These are phyloP conservation scores for Apium graveolens DNA, from an alignment of 129 eudicot species.

Conservation along the genomic window DNA sequence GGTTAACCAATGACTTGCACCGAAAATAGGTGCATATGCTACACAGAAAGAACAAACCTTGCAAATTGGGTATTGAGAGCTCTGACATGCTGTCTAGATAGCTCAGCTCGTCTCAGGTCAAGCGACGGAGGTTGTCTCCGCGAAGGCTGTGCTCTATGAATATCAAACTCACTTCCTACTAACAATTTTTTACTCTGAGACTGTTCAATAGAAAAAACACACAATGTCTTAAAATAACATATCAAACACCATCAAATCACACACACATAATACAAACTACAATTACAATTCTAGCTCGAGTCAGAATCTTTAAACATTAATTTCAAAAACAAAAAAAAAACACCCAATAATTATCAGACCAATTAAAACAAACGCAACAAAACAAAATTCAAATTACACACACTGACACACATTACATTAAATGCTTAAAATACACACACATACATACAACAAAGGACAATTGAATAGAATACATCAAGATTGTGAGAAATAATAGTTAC, in stretches of 20 bases:
- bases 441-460: neutral
- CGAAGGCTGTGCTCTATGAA: conserved; percentile 41
- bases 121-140: conserved; percentile 37
- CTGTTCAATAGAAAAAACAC: conserved; percentile 16
- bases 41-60: conserved; percentile 39
- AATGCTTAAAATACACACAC: neutral
- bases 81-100: conserved; percentile 85
- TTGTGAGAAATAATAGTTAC: conserved; percentile 24
- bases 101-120: conserved; percentile 60
- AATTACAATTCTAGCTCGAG: neutral
- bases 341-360: neutral
- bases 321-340: neutral
- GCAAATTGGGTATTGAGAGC: conserved; percentile 94
- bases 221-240: neutral
- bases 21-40: neutral
- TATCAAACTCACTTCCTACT: conserved; percentile 45
- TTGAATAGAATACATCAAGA: neutral
- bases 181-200: conserved; percentile 58
- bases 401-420: neutral
- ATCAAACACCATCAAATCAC: neutral
- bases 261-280: neutral
- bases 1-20: neutral
- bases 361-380: neutral
- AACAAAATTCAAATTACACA: neutral
- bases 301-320: neutral